Evolutionary conservation across 352 stramenopile species (phyloP), one percentile per base, ranked within the genome.

Genomic region (Thalassiosira mediterranea): DNA sequence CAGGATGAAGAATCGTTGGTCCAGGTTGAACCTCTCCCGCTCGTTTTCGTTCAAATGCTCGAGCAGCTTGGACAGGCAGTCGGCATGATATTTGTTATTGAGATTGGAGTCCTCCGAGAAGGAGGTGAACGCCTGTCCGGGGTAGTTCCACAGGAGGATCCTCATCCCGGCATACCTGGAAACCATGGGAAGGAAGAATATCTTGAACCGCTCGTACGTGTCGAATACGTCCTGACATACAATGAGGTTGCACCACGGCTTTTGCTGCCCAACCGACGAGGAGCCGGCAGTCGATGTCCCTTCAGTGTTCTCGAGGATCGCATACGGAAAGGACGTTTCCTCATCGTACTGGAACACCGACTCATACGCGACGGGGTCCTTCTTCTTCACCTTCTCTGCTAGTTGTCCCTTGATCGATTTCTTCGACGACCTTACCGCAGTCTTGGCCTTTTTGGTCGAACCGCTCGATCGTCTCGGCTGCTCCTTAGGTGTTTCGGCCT

Each of bases 191-290:
- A 93, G 87, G 5, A 98, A 87, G 42, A 98, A 85, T 82, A 98
- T 98, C 74, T 98, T 95, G 74, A 97, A 81, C 3, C 93, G 83
- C 73, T 98, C 95, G 84, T 91, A 97, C 37, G 94, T 98, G 61
- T 98, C 96, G 64, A 98, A 98, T 19, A 98, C 82, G 52, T 98
- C 95, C 67, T 98, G 95, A 31, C 96, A 94, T 4, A 98, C 85
- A 26, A 98, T 95, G 40, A 98, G 86, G 65, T 97, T 98, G 83
- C 61, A 97, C 56, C 52, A 84, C 40, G 40, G 64, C 61, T 13
- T 51, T n/a, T 37, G 51, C 38, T 74, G 17, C 5, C 49, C 13
- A 31, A 64, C 15, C 23, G 25, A 5, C 5, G 53, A 49, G 34
- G 51, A 29, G 15, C 21, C 7, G 11, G 47, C 13, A 2, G 4